phyloP scores from a whole-genome alignment of 164 flowering plant genomes.

The Chloranthus sessilifolius region DNA sequence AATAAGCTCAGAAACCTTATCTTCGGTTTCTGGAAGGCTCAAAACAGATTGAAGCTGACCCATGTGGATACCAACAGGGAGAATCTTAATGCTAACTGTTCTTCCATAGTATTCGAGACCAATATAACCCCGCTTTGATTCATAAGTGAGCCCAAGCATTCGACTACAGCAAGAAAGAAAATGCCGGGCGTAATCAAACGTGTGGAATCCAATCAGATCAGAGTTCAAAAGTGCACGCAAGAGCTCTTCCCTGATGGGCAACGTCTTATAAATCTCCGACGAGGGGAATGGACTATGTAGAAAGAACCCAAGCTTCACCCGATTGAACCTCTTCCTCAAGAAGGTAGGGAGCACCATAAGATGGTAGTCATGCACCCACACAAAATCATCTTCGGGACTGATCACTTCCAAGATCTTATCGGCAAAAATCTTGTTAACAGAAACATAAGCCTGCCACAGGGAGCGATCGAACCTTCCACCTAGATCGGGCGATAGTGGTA shows the following conservation, averaged over 20 bases:
- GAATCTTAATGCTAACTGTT: slow-evolving; percentile 66
- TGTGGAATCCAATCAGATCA: slow-evolving; percentile 71
- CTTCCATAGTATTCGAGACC: slow-evolving; percentile 72
- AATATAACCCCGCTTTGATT: slow-evolving; percentile 71
- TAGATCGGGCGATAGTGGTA: slow-evolving; percentile 63
- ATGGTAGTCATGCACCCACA: slow-evolving; percentile 77
- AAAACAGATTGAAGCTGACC: slow-evolving; percentile 54
- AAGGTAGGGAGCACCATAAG: slow-evolving; percentile 73
- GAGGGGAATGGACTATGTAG: slow-evolving; percentile 73
- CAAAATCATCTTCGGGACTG: slow-evolving; percentile 72
- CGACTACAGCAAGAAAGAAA: slow-evolving; percentile 68
- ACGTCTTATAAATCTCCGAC: slow-evolving; percentile 59
- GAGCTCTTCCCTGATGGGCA: slow-evolving; percentile 68
- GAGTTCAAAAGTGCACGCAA: slow-evolving; percentile 57
- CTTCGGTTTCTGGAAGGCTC: slow-evolving; percentile 56
- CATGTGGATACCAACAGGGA: slow-evolving; percentile 77
- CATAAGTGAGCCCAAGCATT: slow-evolving; percentile 68
- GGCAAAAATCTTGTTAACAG: slow-evolving; percentile 69
- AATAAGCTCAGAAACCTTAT: slow-evolving; percentile 44
- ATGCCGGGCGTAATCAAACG: slow-evolving; percentile 72
- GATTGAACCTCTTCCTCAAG: slow-evolving; percentile 63
- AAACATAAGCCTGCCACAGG: slow-evolving; percentile 76
- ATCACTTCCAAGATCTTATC: slow-evolving; percentile 74
- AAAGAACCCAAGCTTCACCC: slow-evolving; percentile 68
- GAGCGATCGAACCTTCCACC: slow-evolving; percentile 65